These are phyloP conservation scores for Penicillium coprophilum DNA, from an alignment of 495 filamentous ascomycete genomes.

Conservation along the genomic window DNA sequence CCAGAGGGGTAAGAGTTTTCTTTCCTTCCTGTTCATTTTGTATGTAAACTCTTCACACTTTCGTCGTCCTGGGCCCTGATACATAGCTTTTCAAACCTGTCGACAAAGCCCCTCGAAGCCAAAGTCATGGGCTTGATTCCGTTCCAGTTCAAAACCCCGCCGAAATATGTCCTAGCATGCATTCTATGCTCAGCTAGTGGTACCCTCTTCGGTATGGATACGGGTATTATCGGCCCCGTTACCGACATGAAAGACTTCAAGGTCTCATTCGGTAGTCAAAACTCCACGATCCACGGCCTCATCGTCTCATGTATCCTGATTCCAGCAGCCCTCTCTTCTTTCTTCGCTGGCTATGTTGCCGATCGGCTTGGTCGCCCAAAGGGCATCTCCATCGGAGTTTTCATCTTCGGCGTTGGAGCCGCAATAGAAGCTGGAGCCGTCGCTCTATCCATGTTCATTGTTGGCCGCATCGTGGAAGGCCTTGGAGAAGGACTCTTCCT, in stretches of 20 bases:
- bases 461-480: slow-evolving; percentile 55
- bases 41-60: background rate
- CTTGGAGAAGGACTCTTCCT: slow-evolving; percentile 61
- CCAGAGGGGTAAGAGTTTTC: background rate
- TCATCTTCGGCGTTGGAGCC: slow-evolving; percentile 57
- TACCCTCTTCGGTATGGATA: slow-evolving; percentile 48
- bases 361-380: slow-evolving; percentile 56
- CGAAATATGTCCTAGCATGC: slow-evolving; percentile 22
- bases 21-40: background rate
- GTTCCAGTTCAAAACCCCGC: background rate
- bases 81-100: background rate
- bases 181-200: slow-evolving; percentile 13
- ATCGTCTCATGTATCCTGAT: slow-evolving; percentile 65
- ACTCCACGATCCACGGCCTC: slow-evolving; percentile 56
- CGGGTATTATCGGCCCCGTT: slow-evolving; percentile 62
- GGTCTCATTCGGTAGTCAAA: slow-evolving; percentile 48
- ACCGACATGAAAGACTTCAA: slow-evolving; percentile 60
- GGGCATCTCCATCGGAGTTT: slow-evolving; percentile 52
- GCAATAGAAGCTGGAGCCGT: slow-evolving; percentile 49
- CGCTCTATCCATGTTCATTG: slow-evolving; percentile 53
- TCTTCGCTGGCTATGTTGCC: slow-evolving; percentile 63
- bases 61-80: background rate
- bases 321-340: slow-evolving; percentile 58
- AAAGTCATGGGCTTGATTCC: slow-evolving; percentile 5
- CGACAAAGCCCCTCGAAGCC: background rate